Evolutionary conservation across 1,284 basidiomycete species (phyloP).

Genomic region (Cutaneotrichosporon cyanovorans): DNA sequence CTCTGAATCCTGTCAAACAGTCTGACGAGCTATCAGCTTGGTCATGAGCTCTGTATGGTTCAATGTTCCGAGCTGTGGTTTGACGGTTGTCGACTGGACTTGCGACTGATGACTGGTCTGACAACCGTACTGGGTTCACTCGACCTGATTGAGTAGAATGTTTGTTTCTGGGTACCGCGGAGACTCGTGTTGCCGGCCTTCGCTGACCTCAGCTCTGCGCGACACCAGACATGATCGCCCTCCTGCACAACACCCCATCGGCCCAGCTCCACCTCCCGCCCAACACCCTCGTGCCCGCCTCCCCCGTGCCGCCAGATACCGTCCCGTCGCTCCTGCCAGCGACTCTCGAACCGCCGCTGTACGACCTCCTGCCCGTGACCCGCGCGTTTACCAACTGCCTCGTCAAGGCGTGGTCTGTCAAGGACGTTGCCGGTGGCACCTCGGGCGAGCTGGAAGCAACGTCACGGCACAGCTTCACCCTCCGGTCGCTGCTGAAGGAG

Average conservation of each 20-base stretch:
- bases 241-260: constrained; percentile 25
- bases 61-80: too few relatives aligned
- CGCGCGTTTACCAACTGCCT: constrained; percentile 36
- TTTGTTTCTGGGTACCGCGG: too few relatives aligned
- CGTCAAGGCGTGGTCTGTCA: constrained; percentile 39
- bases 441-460: constrained; percentile 24
- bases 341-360: constrained; percentile 39
- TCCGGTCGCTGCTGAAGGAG: constrained; percentile 56
- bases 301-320: constrained; percentile 19
- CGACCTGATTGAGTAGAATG: too few relatives aligned
- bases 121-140: too few relatives aligned
- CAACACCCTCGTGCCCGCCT: constrained; percentile 22
- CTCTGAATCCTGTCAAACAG: too few relatives aligned
- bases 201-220: constrained; percentile 26
- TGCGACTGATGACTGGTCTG: too few relatives aligned
- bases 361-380: constrained; percentile 38
- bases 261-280: constrained; percentile 19
- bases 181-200: too few relatives aligned
- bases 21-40: too few relatives aligned
- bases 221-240: constrained; percentile 30
- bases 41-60: too few relatives aligned
- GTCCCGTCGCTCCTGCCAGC: constrained; percentile 39
- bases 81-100: too few relatives aligned
- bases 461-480: constrained; percentile 26
- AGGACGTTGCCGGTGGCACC: constrained; percentile 39